Conservation (phyloP, 2,329 filamentous ascomycete genomes). For the Didymella segeticola region DNA sequence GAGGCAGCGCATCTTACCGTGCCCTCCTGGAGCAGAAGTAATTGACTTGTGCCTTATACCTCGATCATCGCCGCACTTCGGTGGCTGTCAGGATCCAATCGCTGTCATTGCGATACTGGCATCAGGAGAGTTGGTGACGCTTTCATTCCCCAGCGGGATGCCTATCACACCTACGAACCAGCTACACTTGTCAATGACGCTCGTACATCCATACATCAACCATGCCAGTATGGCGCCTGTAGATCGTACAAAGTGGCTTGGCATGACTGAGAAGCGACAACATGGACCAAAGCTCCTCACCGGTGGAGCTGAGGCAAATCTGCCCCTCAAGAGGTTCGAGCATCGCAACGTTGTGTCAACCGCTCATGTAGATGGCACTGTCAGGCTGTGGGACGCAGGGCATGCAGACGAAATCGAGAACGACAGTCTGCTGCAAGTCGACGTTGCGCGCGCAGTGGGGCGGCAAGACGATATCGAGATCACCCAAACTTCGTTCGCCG, state of each 20-base stretch:
- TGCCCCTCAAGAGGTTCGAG: conserved; percentile 78
- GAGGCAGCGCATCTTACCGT: conserved; percentile 72
- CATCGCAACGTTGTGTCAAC: conserved; percentile 84
- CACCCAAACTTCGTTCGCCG: conserved; percentile 78
- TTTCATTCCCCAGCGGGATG: conserved; percentile 92
- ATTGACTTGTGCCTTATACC: conserved; percentile 85
- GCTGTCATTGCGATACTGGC: conserved; percentile 79
- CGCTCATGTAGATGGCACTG: conserved; percentile 86
- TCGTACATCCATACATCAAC: conserved; percentile 88
- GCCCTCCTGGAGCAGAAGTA: conserved; percentile 78
- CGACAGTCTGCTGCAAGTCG: conserved; percentile 78
- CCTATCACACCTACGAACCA: conserved; percentile 92
- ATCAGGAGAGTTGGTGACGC: conserved; percentile 86
- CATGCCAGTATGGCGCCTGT: conserved; percentile 75
- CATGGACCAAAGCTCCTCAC: conserved; percentile 79
- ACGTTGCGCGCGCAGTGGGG: conserved; percentile 81
- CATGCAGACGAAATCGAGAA: conserved; percentile 96
- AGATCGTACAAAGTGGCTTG: conserved; percentile 83
- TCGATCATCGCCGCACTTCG: conserved; percentile 81
- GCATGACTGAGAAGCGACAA: conserved; percentile 82
- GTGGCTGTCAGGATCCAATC: conserved; percentile 87
- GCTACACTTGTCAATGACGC: conserved; percentile 83
- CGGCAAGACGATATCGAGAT: conserved; percentile 80
- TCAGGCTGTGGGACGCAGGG: conserved; percentile 92
- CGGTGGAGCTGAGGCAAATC: conserved; percentile 76